A percentile compares a stretch with the other conserved stretches of the same genome.
Evolutionary conservation across 495 filamentous ascomycete species (phyloP).

Genomic region (Penicillium arizonense): DNA sequence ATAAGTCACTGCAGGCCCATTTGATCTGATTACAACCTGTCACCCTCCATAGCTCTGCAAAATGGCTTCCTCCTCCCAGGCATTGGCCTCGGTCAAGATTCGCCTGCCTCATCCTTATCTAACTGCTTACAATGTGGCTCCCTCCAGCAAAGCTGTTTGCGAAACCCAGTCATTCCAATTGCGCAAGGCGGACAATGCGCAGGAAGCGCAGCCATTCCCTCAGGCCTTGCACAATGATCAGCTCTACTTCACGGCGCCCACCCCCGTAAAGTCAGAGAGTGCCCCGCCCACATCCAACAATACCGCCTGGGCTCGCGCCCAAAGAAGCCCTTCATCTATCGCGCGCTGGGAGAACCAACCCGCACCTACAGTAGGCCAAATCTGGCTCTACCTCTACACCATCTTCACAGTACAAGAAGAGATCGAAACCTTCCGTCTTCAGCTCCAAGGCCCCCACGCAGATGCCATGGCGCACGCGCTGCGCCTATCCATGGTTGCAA

Average conservation of each 20-base stretch:
- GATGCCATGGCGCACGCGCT: conserved; percentile 9
- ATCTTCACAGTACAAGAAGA: conserved; percentile 26
- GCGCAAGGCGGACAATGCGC: conserved; percentile 1
- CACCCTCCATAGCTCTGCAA: not conserved
- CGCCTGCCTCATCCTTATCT: conserved; percentile 16
- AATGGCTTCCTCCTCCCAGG: not conserved
- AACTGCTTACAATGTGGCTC: conserved; percentile 12
- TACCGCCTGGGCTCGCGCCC: conserved; percentile 36
- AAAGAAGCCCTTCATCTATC: conserved; percentile 21
- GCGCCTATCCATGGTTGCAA: conserved; percentile 16
- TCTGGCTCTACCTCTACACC: conserved; percentile 56
- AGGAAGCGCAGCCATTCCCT: conserved; percentile 11
- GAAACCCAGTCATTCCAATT: conserved; percentile 4
- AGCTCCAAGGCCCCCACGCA: conserved; percentile 5
- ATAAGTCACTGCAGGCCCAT: conserved; percentile 1
- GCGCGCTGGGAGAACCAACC: conserved; percentile 22
- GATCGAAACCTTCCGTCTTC: conserved; percentile 13
- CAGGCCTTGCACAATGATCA: conserved; percentile 16
- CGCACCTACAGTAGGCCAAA: conserved; percentile 47
- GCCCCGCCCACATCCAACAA: conserved; percentile 24
- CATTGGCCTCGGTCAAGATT: conserved; percentile 9
- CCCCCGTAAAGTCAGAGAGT: conserved; percentile 1
- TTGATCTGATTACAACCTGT: not conserved
- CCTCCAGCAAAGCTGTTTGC: conserved; percentile 1
- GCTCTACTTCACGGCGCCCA: conserved; percentile 5